Base-by-base conservation (phyloP, 805 yeast genomes). In the Metschnikowia peoriensis region DNA sequence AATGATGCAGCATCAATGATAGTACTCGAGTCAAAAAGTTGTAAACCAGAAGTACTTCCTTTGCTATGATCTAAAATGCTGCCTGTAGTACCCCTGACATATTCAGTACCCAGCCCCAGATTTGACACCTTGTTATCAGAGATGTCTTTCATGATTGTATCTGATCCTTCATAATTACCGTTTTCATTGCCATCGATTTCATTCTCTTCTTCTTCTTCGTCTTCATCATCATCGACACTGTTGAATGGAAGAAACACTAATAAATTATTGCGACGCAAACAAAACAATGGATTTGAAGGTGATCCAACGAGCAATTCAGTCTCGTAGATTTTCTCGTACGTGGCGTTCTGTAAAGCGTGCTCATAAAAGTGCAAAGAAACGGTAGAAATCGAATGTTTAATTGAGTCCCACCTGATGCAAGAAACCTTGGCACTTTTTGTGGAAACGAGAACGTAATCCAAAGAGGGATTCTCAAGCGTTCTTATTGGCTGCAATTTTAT, bases 361-460 rank as follows among this genome's bases (percentile, higher is more conserved):
- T 93, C 97, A 67, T 92, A 94, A 65, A 81, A 90, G 70, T 94
- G 99, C 47, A 94, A 72, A 47, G 96, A 88, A 1, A 83, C 78
- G 0, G 97, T 89, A 28, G 79, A 73, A n/a, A 93, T 73, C 1
- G 79, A 61, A 57, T 82, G 75, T n/a, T 61, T 64, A 4, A 62
- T 67, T 4, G 68, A 66, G 61, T 90, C 86, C 89, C 96, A 94
- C 50, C 78, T 77, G 29, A 93, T 68, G 15, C 92, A 69, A 0
- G 96, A 88, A 39, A 91, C 62, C 65, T 93, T 93, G 32, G 97
- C 97, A 47, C 72, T 73, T 53, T 83, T 81, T 10, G 96, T 87
- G 12, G 88, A 71, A 4, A 93, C 71, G 1, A 86, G 67, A 35
- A 94, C 59, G 55, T 80, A 82, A 60, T 89, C 94, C 39, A 79